Evolutionary conservation across 176 grass and related monocot genomes (phyloP).

Genomic region (Avena eriantha): DNA sequence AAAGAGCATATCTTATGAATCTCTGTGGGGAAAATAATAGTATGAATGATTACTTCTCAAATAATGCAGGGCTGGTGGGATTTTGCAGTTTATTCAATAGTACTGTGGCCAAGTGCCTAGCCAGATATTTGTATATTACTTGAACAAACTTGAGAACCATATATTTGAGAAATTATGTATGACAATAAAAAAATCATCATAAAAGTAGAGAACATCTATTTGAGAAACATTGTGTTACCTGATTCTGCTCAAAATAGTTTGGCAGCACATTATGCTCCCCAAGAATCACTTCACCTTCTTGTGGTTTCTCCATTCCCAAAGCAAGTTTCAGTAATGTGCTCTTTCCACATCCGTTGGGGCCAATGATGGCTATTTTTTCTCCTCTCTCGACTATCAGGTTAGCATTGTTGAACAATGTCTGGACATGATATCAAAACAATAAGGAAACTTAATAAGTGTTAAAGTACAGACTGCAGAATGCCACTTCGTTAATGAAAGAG

Average conservation of each 20-base stretch:
- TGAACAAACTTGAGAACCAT: constrained; percentile 3
- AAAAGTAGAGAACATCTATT: constrained; percentile 4
- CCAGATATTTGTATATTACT: not conserved
- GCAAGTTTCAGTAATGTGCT: constrained; percentile 90
- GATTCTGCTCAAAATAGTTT: constrained; percentile 99
- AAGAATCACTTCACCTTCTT: constrained; percentile 76
- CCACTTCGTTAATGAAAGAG: not conserved
- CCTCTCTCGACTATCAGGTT: constrained; percentile 91
- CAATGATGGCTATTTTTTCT: constrained; percentile 97
- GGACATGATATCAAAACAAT: constrained; percentile 34
- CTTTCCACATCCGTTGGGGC: constrained; percentile 97
- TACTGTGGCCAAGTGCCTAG: not conserved
- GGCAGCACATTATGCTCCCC: constrained; percentile 95
- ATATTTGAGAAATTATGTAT: too few relatives aligned
- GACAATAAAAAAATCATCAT: not conserved
- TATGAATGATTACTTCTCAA: constrained; percentile 4
- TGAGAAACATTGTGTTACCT: constrained; percentile 54
- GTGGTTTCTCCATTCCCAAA: constrained; percentile 84
- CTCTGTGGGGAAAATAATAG: not conserved
- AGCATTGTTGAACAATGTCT: constrained; percentile 88
- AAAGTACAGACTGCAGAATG: not conserved
- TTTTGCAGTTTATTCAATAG: not conserved
- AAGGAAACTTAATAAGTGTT: not conserved
- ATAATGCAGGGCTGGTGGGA: constrained; percentile 5
- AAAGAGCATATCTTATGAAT: constrained; percentile 42